Conservation (phyloP, 495 filamentous ascomycete species). For the Xylaria scruposa region DNA sequence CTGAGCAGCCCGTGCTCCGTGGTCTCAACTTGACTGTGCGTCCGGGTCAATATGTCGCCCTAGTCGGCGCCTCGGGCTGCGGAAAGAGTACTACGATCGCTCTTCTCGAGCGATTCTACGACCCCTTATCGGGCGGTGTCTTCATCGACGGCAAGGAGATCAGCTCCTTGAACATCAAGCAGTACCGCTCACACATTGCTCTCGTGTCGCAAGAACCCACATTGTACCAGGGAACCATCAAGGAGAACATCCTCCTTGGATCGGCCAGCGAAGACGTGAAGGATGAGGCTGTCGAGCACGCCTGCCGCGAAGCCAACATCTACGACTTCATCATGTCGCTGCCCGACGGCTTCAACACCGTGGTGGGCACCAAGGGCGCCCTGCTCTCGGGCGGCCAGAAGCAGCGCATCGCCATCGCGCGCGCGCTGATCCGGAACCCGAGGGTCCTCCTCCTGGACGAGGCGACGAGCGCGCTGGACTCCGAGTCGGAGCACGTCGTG, state of each 20-base stretch:
- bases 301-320: slow-evolving; percentile 89
- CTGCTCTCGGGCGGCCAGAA: slow-evolving; percentile 86
- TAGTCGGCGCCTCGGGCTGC: slow-evolving; percentile 83
- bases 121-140: slow-evolving; percentile 74
- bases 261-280: slow-evolving; percentile 59
- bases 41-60: slow-evolving; percentile 79
- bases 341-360: slow-evolving; percentile 73
- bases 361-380: slow-evolving; percentile 77
- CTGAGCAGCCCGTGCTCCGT: slow-evolving; percentile 78
- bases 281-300: slow-evolving; percentile 73
- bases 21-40: slow-evolving; percentile 74
- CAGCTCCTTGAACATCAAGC: slow-evolving; percentile 73
- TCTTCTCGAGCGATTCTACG: slow-evolving; percentile 85
- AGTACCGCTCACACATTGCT: slow-evolving; percentile 76
- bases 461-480: slow-evolving; percentile 82
- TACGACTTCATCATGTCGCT: slow-evolving; percentile 80
- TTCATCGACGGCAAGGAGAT: slow-evolving; percentile 79
- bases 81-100: slow-evolving; percentile 85
- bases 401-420: slow-evolving; percentile 78
- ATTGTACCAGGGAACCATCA: slow-evolving; percentile 83
- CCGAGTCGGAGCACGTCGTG: slow-evolving; percentile 81
- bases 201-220: slow-evolving; percentile 89
- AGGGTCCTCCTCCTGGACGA: slow-evolving; percentile 74
- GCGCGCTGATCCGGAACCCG: slow-evolving; percentile 74
- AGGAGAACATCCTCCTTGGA: slow-evolving; percentile 82